A percentile compares a stretch with the other conserved stretches of the same genome.
Conservation (phyloP, 2,329 filamentous ascomycete species). For the Exophiala lecanii-corni region DNA sequence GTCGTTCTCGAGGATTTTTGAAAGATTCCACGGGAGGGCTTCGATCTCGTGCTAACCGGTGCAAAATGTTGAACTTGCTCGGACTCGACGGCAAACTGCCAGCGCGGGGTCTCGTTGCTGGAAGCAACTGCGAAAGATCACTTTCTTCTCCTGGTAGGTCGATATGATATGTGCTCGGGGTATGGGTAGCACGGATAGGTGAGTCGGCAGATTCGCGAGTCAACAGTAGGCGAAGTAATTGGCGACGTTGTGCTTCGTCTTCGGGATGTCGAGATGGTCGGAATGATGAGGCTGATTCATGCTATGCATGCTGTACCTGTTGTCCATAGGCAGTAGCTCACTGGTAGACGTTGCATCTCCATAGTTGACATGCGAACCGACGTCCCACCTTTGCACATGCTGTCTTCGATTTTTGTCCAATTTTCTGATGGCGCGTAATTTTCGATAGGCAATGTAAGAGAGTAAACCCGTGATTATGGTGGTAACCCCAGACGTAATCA, state of each 20-base stretch:
- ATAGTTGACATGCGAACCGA: slow-evolving; percentile 10
- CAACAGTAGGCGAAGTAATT: slow-evolving; percentile 34
- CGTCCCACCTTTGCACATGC: slow-evolving; percentile 15
- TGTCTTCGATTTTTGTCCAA: slow-evolving; percentile 19
- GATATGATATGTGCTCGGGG: slow-evolving; percentile 30
- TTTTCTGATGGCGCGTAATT: slow-evolving; percentile 19
- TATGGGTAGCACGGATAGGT: slow-evolving; percentile 25
- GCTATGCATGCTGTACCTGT: too few relatives aligned
- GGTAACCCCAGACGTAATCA: slow-evolving; percentile 15
- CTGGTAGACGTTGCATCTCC: slow-evolving; percentile 20
- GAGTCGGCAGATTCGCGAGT: slow-evolving; percentile 29
- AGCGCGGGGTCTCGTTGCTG: slow-evolving; percentile 14
- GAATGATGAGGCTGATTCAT: not conserved
- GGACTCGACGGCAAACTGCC: slow-evolving; percentile 18
- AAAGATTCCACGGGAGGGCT: slow-evolving; percentile 18
- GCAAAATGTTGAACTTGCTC: slow-evolving; percentile 16
- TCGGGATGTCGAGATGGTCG: slow-evolving; percentile 18
- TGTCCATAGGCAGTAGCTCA: slow-evolving; percentile 15
- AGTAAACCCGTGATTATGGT: slow-evolving; percentile 17
- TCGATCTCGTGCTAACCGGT: slow-evolving; percentile 13
- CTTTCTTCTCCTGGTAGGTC: slow-evolving; percentile 24
- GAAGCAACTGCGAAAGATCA: slow-evolving; percentile 8
- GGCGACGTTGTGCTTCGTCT: slow-evolving; percentile 38
- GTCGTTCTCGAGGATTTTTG: slow-evolving; percentile 22
- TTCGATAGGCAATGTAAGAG: slow-evolving; percentile 19